phyloP scores from a whole-genome alignment of 371 early-diverging fungal genomes.

The Mucor circinelloides region DNA sequence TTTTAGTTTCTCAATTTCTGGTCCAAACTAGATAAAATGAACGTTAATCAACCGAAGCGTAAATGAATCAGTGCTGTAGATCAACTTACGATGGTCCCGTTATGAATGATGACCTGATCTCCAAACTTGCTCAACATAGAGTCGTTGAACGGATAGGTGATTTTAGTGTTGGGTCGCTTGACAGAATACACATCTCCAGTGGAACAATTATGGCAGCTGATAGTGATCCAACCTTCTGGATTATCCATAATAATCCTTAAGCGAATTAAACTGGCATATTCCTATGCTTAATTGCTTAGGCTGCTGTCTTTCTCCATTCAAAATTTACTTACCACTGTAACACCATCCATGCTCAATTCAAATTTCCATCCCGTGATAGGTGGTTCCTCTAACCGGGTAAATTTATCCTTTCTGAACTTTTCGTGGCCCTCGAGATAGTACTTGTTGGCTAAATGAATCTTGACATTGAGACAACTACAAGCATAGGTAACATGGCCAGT shows the following conservation, averaged over 20 bases:
- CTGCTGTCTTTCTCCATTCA: too few species aligned
- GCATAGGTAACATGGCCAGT: constrained; percentile 45
- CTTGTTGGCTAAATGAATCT: constrained; percentile 39
- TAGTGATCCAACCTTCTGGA: constrained; percentile 29
- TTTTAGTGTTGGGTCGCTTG: background rate
- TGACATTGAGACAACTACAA: constrained; percentile 46
- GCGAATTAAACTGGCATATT: constrained; percentile 12
- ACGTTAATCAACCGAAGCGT: background rate
- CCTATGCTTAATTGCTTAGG: background rate
- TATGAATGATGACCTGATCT: constrained; percentile 22
- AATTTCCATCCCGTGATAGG: constrained; percentile 40
- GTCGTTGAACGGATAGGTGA: constrained; percentile 10
- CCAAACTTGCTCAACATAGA: constrained; percentile 15
- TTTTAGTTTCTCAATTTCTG: constrained; percentile 17
- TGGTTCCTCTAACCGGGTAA: constrained; percentile 18
- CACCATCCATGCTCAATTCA: constrained; percentile 43
- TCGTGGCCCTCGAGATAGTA: constrained; percentile 34
- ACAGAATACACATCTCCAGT: constrained; percentile 40
- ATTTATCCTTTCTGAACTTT: constrained; percentile 21
- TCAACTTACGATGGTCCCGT: constrained; percentile 18
- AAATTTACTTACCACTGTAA: constrained; percentile 30
- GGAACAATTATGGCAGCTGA: constrained; percentile 38
- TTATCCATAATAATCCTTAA: constrained; percentile 21
- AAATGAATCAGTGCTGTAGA: too few species aligned
- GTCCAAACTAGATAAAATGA: constrained; percentile 17